Conservation (phyloP, 306 rosid genomes). For the Medicago ruthenica region DNA sequence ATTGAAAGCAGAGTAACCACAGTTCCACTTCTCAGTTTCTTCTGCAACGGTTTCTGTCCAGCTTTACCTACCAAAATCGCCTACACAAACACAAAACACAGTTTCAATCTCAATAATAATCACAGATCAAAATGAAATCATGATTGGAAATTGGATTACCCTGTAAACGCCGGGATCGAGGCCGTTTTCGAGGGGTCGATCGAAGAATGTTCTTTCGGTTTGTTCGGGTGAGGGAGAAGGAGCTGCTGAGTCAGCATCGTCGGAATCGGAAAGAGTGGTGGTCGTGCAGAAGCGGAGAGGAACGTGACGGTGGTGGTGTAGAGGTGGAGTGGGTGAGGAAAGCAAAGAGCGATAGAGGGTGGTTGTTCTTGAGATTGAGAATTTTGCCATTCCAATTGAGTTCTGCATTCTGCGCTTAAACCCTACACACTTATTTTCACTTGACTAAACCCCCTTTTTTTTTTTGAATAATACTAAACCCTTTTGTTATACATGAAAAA, state of each 20-base stretch:
- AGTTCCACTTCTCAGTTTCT: slow-evolving; percentile 68
- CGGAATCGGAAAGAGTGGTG: slow-evolving; percentile 44
- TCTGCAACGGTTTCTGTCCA: slow-evolving; percentile 88
- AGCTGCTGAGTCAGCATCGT: slow-evolving; percentile 43
- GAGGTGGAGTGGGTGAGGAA: slow-evolving; percentile 35
- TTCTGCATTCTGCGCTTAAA: slow-evolving; percentile 56
- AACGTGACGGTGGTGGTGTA: slow-evolving; percentile 16
- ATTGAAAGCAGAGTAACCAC: slow-evolving; percentile 68
- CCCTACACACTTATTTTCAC: slow-evolving; percentile 38
- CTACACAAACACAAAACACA: slow-evolving; percentile 45
- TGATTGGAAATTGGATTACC: slow-evolving; percentile 45
- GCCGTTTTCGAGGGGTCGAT: slow-evolving; percentile 77
- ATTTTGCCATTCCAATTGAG: slow-evolving; percentile 23
- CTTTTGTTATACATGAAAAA: no score
- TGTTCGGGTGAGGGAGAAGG: slow-evolving; percentile 17
- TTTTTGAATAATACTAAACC: no score
- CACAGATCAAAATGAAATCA: neutral
- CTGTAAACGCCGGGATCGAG: slow-evolving; percentile 76
- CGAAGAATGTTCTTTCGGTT: slow-evolving; percentile 4
- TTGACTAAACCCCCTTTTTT: no score
- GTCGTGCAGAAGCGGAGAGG: slow-evolving; percentile 49
- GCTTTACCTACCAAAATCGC: slow-evolving; percentile 85
- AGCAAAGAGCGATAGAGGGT: slow-evolving; percentile 59
- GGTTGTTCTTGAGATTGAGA: slow-evolving; percentile 52
- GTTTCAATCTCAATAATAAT: neutral